Conservation (phyloP, 176 grass and related monocot species). For the Oryza punctata region DNA sequence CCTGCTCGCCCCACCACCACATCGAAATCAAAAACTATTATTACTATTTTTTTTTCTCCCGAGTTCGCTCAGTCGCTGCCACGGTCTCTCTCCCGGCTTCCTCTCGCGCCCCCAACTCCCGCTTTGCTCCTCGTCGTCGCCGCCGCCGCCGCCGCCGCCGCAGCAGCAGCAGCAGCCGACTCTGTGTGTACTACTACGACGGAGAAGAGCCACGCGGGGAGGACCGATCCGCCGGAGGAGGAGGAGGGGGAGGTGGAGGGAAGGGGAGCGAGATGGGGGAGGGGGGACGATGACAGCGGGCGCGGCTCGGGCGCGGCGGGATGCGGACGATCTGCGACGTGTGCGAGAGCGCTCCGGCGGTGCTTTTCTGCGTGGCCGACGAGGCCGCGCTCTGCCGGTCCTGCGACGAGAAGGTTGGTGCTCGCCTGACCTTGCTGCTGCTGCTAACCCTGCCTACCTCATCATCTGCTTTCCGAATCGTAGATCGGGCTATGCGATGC, state of each 20-base stretch:
- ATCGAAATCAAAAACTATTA: slow-evolving; percentile 35
- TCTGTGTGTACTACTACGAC: background rate
- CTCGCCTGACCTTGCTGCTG: background rate
- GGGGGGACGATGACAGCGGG: slow-evolving; percentile 33
- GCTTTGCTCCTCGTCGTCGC: background rate
- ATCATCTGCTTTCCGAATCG: background rate
- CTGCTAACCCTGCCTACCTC: too few relatives aligned
- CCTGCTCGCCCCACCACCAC: slow-evolving; percentile 33
- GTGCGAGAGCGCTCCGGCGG: slow-evolving; percentile 87
- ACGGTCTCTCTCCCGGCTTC: background rate
- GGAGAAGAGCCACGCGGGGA: background rate
- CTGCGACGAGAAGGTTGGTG: slow-evolving; percentile 97
- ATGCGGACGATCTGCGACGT: slow-evolving; percentile 99
- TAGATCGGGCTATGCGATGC: slow-evolving; percentile 12
- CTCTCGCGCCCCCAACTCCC: background rate
- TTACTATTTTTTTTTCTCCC: background rate
- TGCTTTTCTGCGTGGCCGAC: slow-evolving; percentile 95
- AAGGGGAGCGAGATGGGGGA: background rate
- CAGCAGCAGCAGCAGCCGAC: background rate
- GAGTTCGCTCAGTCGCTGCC: slow-evolving; percentile 7
- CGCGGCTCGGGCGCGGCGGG: slow-evolving; percentile 30
- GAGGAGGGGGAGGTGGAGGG: background rate
- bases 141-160: background rate
- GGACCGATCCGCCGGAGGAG: background rate
- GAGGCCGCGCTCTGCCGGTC: slow-evolving; percentile 89